Base-by-base conservation (phyloP, 306 rosid species). In the Datisca glomerata region DNA sequence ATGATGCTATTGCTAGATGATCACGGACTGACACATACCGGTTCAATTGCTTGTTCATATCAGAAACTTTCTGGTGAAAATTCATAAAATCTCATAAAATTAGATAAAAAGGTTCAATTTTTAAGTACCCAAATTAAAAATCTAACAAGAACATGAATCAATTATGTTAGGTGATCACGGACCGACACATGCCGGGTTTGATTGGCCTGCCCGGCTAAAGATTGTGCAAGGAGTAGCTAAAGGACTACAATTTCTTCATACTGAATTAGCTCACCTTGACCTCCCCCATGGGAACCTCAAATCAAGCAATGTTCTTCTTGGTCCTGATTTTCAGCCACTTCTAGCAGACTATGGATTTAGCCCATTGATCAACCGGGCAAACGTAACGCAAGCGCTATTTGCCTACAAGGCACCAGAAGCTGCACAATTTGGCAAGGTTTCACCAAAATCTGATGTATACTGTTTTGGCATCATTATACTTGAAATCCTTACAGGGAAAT, bases 271-370 rank as follows among this genome's bases (percentile, higher is more conserved):
- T 22, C 38, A 55, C 16, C 66, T n/a, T 6, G 50, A 61, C 46
- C 44, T 87, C 23, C 93, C 96, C 13, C 96, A 87, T 38, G 96
- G 96, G 1, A 75, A 87, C 48, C 73, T 87, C 38, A 87, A 87
- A 50, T 82, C 93, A 21, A 76, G 85, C 65, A 87, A 87, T 39
- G 21, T 87, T 37, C 78, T 87, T 7, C 66, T 87, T 8, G 71
- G 74, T 55, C 71, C 70, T 10, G 69, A 68, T 8, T 62, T 47
- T 17, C 78, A 79, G 48, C 80, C 96, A 5, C 11, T 82, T 11
- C 66, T 87, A 0, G 56, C 55, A 18, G 96, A 87, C 14, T 79
- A 36, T 21, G 96, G 89, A 6, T 64, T 73, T 19, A 53, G 34
- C 25, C 61, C 63, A 8, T 32, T 87, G 21, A 60, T 74, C 16